phyloP scores from a whole-genome alignment of 257 asterid species.

The Gentiana straminea region DNA sequence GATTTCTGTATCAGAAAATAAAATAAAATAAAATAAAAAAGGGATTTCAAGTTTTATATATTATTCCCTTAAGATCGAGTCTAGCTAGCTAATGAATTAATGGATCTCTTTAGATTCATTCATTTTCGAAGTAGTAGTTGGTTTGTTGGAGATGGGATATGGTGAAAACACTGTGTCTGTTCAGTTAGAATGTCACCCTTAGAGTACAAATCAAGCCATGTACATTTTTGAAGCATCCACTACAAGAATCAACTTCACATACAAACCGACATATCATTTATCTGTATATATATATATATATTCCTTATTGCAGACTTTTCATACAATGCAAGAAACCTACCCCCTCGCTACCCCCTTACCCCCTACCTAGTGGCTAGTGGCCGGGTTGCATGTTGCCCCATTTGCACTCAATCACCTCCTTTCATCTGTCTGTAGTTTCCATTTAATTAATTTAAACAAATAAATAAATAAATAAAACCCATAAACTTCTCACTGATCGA shows the following conservation, averaged over 20 bases:
- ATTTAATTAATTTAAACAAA: background rate
- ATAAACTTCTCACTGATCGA: background rate
- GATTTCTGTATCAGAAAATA: too few species aligned
- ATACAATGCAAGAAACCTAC: conserved; percentile 11
- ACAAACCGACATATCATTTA: conserved; percentile 3
- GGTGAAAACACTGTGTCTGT: background rate
- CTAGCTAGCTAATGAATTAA: too few species aligned
- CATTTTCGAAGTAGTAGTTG: background rate
- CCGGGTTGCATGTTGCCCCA: conserved; percentile 15
- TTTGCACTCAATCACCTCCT: conserved; percentile 17
- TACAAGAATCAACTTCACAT: background rate
- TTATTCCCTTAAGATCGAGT: too few species aligned
- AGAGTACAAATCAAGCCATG: conserved; percentile 19
- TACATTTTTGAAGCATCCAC: conserved; percentile 2
- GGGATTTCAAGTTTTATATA: too few species aligned
- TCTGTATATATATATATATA: conserved; percentile 7
- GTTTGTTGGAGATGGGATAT: background rate
- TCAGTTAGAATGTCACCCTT: conserved; percentile 14
- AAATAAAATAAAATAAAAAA: too few species aligned
- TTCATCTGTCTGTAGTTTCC: background rate
- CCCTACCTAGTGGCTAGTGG: conserved; percentile 1
- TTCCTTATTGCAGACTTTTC: conserved; percentile 19
- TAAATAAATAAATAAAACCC: background rate
- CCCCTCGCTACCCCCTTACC: background rate
- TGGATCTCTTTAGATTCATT: too few species aligned